Percentiles rank a stretch among this genome's conserved stretches.
These are phyloP conservation scores for Aspergillus coremiiformis DNA, from an alignment of 495 filamentous ascomycete species.

Conservation along the genomic window DNA sequence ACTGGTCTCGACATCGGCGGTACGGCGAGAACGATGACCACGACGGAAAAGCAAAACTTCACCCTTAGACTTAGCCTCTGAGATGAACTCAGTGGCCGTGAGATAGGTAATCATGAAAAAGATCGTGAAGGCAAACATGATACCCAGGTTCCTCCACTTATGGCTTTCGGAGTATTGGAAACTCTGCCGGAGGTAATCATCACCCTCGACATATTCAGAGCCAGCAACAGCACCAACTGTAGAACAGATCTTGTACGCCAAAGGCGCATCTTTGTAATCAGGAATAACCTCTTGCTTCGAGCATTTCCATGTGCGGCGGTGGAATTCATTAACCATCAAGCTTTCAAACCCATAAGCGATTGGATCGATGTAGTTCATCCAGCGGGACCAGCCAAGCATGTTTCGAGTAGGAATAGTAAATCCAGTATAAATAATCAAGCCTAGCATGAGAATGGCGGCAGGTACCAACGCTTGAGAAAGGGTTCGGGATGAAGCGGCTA, in stretches of 20 bases:
- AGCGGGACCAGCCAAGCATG: constrained; percentile 49
- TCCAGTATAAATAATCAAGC: constrained; percentile 46
- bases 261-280: constrained; percentile 14
- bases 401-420: constrained; percentile 44
- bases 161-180: constrained; percentile 51
- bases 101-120: constrained; percentile 51
- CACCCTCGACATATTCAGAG: constrained; percentile 37
- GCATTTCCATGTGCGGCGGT: constrained; percentile 48
- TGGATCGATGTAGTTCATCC: constrained; percentile 47
- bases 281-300: constrained; percentile 34
- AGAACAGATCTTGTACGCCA: constrained; percentile 38
- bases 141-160: constrained; percentile 65
- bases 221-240: constrained; percentile 50
- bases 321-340: constrained; percentile 55
- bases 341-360: constrained; percentile 46
- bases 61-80: constrained; percentile 44
- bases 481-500: constrained; percentile 44
- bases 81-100: constrained; percentile 39
- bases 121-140: constrained; percentile 57
- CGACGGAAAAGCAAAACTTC: constrained; percentile 48
- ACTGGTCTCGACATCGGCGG: constrained; percentile 28
- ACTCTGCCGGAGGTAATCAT: constrained; percentile 44
- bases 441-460: constrained; percentile 46
- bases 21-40: constrained; percentile 24
- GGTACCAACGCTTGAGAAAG: constrained; percentile 47